Percentiles rank a stretch among this genome's conserved stretches.
Evolutionary conservation across 768 basidiomycete genomes (phyloP).

Genomic region (Trametes maxima): DNA sequence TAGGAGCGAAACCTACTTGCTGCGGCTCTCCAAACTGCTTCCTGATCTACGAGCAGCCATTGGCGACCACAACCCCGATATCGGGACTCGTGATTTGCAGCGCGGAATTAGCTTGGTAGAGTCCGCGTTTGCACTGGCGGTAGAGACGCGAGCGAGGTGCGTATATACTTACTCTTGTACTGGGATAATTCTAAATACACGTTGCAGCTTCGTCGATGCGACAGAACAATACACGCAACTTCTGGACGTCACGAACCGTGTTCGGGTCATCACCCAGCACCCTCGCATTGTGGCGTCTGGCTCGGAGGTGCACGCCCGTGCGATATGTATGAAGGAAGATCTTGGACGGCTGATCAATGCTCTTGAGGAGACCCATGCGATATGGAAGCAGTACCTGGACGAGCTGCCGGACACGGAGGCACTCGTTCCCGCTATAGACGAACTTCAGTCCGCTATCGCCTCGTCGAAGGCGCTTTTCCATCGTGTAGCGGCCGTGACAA

Average conservation of each 20-base stretch:
- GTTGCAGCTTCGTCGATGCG: constrained; percentile 12
- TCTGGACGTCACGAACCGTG: constrained; percentile 11
- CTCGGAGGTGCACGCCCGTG: constrained; percentile 22
- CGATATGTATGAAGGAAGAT: constrained; percentile 29
- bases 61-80: constrained; percentile 73
- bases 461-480: constrained; percentile 22
- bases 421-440: constrained; percentile 28
- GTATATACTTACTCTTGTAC: constrained; percentile 32
- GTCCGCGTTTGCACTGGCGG: constrained; percentile 69
- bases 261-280: constrained; percentile 14
- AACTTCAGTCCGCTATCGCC: constrained; percentile 23
- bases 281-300: constrained; percentile 31
- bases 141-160: constrained; percentile 67
- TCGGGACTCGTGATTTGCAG: constrained; percentile 86
- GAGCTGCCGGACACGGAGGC: constrained; percentile 36
- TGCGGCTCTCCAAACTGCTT: constrained; percentile 63
- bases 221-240: constrained; percentile 4
- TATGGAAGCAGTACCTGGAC: constrained; percentile 23
- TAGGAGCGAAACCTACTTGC: constrained; percentile 66
- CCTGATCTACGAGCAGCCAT: constrained; percentile 65
- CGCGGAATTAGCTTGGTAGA: constrained; percentile 79
- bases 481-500: constrained; percentile 29
- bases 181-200: constrained; percentile 35
- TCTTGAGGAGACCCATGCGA: constrained; percentile 31
- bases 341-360: constrained; percentile 34